phyloP scores from a whole-genome alignment of 2,329 filamentous ascomycete genomes.

The Akanthomyces lecanii region DNA sequence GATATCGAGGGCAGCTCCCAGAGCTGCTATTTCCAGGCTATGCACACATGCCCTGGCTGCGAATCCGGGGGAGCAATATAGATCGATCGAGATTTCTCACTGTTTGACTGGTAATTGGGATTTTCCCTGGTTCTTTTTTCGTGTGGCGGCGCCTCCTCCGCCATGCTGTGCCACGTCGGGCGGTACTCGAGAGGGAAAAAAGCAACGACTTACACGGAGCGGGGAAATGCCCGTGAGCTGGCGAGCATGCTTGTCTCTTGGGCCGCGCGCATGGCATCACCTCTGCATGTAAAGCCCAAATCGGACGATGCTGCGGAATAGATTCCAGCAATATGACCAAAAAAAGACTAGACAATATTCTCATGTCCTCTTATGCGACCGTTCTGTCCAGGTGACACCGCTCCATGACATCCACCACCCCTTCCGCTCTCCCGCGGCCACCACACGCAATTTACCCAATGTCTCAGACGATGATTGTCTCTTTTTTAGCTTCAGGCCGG shows the following conservation, averaged over 20 bases:
- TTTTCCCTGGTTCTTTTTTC: neutral
- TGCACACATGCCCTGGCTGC: neutral
- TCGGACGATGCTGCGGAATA: neutral
- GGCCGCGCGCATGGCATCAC: neutral
- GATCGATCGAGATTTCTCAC: neutral
- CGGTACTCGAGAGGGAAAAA: neutral
- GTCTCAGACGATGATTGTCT: neutral
- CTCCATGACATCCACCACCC: neutral
- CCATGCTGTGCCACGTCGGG: neutral
- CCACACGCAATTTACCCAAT: neutral
- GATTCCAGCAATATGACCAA: neutral
- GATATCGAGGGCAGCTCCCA: too few relatives aligned
- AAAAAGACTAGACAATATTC: too few relatives aligned
- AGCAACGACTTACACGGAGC: conserved; percentile 1
- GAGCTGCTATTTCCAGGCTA: neutral
- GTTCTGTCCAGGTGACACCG: neutral
- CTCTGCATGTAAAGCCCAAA: neutral
- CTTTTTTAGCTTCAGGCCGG: neutral
- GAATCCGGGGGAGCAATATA: neutral
- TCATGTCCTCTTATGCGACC: neutral
- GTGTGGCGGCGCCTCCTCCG: neutral
- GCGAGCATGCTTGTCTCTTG: neutral
- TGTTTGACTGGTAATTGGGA: neutral
- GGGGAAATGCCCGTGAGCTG: neutral
- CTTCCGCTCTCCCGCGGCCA: neutral